Conservation (phyloP, 306 rosid species). For the Cajanus cajan region DNA sequence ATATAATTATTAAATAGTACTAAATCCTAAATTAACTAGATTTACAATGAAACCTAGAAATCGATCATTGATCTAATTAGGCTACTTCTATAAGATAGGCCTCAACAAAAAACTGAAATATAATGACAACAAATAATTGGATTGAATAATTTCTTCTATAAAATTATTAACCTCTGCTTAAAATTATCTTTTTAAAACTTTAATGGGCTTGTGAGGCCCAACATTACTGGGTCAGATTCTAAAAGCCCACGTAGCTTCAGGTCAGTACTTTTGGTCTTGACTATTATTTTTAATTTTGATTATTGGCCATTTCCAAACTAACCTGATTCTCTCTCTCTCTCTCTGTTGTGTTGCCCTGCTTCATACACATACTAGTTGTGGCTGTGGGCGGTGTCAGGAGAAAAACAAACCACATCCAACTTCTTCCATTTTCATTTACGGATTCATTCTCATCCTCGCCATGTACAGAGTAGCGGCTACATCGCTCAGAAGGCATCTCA, state of each 20-base stretch:
- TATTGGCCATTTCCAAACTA: constrained; percentile 29
- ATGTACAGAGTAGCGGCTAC: constrained; percentile 79
- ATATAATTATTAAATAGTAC: no score
- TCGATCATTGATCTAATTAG: no score
- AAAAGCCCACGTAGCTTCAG: neutral
- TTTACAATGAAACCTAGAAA: no score
- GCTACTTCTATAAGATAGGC: no score
- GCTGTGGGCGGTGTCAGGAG: neutral
- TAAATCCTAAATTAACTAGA: no score
- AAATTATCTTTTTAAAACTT: neutral
- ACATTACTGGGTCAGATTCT: neutral
- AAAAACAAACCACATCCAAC: neutral
- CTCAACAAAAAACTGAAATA: no score
- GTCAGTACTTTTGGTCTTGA: neutral
- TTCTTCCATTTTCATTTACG: constrained; percentile 25
- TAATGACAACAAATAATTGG: no score
- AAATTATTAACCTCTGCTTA: no score
- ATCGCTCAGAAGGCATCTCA: constrained; percentile 57
- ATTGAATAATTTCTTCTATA: no score
- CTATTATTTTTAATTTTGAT: neutral
- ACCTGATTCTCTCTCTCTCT: neutral
- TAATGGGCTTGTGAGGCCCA: neutral
- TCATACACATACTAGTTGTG: no score
- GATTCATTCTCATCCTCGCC: constrained; percentile 31
- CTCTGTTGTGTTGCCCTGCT: constrained; percentile 22